Percentiles rank a stretch among this genome's conserved stretches.
These are phyloP conservation scores for Pythium myriotylum DNA, from an alignment of 352 stramenopile species.

Conservation along the genomic window DNA sequence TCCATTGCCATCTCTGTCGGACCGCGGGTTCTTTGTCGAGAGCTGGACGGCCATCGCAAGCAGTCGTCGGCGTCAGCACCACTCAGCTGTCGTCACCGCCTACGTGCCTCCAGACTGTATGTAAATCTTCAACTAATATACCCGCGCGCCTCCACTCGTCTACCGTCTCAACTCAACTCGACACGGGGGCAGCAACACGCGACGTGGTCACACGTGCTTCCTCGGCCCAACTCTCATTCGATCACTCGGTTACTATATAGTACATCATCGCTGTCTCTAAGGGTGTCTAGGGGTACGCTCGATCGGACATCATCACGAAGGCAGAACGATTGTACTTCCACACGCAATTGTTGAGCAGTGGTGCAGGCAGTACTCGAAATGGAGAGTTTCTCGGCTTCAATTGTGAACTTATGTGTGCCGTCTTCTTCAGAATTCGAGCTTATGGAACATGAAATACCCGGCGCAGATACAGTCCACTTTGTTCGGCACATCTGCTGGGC, in stretches of 20 bases:
- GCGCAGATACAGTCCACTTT: conserved; percentile 10
- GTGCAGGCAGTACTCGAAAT: conserved; percentile 25
- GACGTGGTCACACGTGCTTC: not conserved
- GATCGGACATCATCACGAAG: conserved; percentile 44
- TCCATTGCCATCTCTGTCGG: not conserved
- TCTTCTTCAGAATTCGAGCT: conserved; percentile 3
- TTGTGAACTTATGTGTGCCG: conserved; percentile 12
- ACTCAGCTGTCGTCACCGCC: conserved; percentile 16
- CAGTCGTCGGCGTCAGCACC: conserved; percentile 11
- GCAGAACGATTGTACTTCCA: conserved; percentile 20
- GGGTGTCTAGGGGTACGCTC: not conserved
- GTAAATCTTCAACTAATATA: conserved; percentile 35
- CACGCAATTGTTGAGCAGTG: conserved; percentile 10
- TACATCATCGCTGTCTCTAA: no score
- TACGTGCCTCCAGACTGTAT: conserved; percentile 29
- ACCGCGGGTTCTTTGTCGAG: not conserved
- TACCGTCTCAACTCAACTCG: conserved; percentile 20
- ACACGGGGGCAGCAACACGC: conserved; percentile 6
- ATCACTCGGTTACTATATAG: not conserved
- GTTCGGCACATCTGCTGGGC: conserved; percentile 1
- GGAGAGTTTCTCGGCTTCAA: conserved; percentile 38
- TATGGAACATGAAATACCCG: conserved; percentile 16
- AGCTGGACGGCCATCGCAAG: conserved; percentile 18
- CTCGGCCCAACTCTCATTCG: no score
- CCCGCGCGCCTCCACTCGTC: conserved; percentile 26